These are phyloP conservation scores for Amanita rimosa DNA, from an alignment of 768 basidiomycete species.

Conservation along the genomic window DNA sequence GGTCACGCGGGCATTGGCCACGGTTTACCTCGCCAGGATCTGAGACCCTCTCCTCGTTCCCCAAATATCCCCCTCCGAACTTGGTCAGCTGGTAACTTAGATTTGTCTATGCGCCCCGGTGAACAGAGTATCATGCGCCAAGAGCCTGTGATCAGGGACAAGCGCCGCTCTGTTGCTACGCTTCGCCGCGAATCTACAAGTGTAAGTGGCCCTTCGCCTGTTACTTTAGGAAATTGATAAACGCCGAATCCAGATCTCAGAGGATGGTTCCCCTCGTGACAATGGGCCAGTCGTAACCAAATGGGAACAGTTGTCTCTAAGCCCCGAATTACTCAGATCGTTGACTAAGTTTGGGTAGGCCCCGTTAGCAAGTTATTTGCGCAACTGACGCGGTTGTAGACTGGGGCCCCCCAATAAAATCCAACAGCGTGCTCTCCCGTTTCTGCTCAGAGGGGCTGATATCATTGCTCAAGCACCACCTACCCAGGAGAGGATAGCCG, in stretches of 20 bases:
- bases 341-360: constrained; percentile 90
- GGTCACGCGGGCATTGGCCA: constrained; percentile 39
- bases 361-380: neutral
- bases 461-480: constrained; percentile 99
- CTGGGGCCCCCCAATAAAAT: constrained; percentile 99
- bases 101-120: constrained; percentile 53
- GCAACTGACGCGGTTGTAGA: constrained; percentile 24
- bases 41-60: constrained; percentile 46
- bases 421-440: constrained; percentile 92
- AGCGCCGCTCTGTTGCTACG: constrained; percentile 64
- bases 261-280: constrained; percentile 50
- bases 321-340: constrained; percentile 80
- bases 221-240: neutral
- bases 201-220: constrained; percentile 29
- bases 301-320: constrained; percentile 88
- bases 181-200: constrained; percentile 67
- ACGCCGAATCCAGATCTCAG: constrained; percentile 32
- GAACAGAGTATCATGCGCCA: constrained; percentile 32
- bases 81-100: constrained; percentile 77
- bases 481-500: constrained; percentile 95
- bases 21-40: constrained; percentile 55
- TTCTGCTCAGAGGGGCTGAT: constrained; percentile 86
- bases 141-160: constrained; percentile 40
- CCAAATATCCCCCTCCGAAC: constrained; percentile 69
- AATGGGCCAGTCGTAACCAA: constrained; percentile 79